These are phyloP conservation scores for Dichomitus squalens DNA, from an alignment of 1,284 basidiomycete genomes.

Conservation along the genomic window DNA sequence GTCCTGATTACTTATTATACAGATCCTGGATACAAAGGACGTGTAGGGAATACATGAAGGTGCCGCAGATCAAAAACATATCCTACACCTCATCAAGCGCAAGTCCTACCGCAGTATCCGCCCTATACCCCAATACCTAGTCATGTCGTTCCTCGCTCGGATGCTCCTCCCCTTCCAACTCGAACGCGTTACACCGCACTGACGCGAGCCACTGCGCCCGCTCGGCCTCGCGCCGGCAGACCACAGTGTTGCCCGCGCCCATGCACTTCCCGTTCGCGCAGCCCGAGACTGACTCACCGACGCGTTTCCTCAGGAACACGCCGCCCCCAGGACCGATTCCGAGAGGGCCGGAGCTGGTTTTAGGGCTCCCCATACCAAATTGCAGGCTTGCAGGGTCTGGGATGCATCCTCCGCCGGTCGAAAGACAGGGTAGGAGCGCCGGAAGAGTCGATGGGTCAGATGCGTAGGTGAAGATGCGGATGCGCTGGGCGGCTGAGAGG, in stretches of 20 bases:
- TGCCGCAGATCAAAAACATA: no score
- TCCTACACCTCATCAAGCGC: no score
- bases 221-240: conserved; percentile 45
- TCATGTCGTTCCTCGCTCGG: background rate
- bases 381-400: conserved; percentile 38
- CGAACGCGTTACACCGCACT: conserved; percentile 52
- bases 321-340: conserved; percentile 19
- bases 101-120: no score
- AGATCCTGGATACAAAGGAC: no score
- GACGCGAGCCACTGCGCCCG: conserved; percentile 45
- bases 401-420: conserved; percentile 28
- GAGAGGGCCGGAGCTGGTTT: conserved; percentile 4
- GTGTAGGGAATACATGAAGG: no score
- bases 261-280: conserved; percentile 39
- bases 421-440: conserved; percentile 40
- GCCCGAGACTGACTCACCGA: conserved; percentile 10
- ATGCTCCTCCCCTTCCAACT: conserved; percentile 33
- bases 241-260: conserved; percentile 38
- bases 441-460: conserved; percentile 58
- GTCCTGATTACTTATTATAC: no score
- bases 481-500: conserved; percentile 57
- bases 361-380: conserved; percentile 14
- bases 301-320: conserved; percentile 20
- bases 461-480: conserved; percentile 59
- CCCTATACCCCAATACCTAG: background rate